Evolutionary conservation across 768 basidiomycete species (phyloP).

Genomic region (Amylocystis lapponica): DNA sequence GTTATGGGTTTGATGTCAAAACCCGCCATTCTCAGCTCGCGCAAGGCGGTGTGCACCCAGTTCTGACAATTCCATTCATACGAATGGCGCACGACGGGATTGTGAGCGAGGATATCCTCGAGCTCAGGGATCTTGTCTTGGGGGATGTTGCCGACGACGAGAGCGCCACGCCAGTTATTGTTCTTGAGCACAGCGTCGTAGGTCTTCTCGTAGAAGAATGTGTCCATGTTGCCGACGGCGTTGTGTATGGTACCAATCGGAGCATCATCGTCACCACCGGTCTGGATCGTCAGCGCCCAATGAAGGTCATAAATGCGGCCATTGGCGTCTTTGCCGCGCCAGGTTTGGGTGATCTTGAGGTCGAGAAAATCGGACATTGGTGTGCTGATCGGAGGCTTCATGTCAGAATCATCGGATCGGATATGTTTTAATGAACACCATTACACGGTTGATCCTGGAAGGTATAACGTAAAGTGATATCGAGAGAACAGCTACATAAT

Average conservation of each 20-base stretch:
- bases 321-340: conserved; percentile 12
- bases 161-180: conserved; percentile 11
- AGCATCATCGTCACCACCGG: conserved; percentile 7
- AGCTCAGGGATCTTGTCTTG: conserved; percentile 7
- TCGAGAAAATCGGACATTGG: too few species aligned
- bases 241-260: conserved; percentile 11
- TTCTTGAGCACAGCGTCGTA: conserved; percentile 7
- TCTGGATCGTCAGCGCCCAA: conserved; percentile 17
- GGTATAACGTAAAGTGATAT: too few species aligned
- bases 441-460: too few species aligned
- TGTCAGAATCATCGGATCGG: too few species aligned
- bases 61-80: conserved; percentile 15
- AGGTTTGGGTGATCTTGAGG: conserved; percentile 12
- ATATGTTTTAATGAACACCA: too few species aligned
- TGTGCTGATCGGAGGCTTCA: too few species aligned
- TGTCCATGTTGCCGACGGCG: conserved; percentile 13
- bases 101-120: conserved; percentile 9
- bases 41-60: conserved; percentile 14
- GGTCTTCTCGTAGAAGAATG: conserved; percentile 11
- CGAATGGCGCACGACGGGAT: conserved; percentile 12
- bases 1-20: conserved; percentile 7
- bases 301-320: conserved; percentile 11
- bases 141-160: conserved; percentile 11
- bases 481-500: too few species aligned
- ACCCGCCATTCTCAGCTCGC: conserved; percentile 8